Evolutionary conservation across 176 grass and related monocot genomes (phyloP).

Genomic region (Oryza glaberrima): DNA sequence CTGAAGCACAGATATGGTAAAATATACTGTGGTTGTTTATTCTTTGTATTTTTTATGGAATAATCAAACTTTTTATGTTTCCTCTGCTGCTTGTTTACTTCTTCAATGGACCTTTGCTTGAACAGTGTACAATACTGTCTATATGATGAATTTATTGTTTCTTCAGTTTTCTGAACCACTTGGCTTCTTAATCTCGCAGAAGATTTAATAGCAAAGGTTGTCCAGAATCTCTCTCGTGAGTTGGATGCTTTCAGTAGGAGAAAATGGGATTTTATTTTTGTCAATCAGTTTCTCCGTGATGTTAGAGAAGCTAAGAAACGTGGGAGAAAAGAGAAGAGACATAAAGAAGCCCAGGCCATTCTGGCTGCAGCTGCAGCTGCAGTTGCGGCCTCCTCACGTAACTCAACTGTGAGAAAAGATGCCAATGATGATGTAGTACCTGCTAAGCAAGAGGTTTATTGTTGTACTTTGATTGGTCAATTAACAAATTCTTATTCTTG

Average conservation of each 20-base stretch:
- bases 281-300: conserved; percentile 93
- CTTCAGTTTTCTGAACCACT: conserved; percentile 24
- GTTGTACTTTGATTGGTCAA: conserved; percentile 17
- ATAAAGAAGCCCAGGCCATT: conserved; percentile 97
- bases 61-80: conserved; percentile 26
- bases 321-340: conserved; percentile 92
- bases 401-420: conserved; percentile 80
- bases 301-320: conserved; percentile 95
- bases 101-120: conserved; percentile 6
- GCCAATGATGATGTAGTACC: conserved; percentile 52
- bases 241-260: conserved; percentile 67
- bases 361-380: conserved; percentile 89
- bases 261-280: conserved; percentile 94
- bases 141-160: not conserved
- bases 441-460: conserved; percentile 68
- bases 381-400: conserved; percentile 77
- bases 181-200: conserved; percentile 53
- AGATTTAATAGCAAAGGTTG: conserved; percentile 71
- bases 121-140: conserved; percentile 6
- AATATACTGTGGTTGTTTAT: conserved; percentile 16
- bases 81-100: conserved; percentile 1
- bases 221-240: conserved; percentile 75
- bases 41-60: conserved; percentile 14
- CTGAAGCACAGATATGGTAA: conserved; percentile 87
- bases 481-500: not conserved